phyloP scores from a whole-genome alignment of 2,329 filamentous ascomycete genomes.

The Thelonectria rubi region DNA sequence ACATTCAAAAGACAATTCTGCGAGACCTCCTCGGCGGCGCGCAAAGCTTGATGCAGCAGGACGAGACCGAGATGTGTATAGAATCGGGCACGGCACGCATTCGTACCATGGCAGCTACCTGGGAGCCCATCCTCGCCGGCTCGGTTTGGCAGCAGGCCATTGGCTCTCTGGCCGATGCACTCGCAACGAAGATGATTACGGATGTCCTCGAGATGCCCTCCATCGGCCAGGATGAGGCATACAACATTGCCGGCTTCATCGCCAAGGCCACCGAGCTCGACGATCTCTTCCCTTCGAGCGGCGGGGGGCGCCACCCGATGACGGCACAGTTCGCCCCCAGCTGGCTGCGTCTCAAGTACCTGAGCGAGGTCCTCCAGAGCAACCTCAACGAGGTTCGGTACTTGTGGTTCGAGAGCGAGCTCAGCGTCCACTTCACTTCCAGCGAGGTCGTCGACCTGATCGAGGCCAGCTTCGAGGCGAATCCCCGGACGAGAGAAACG shows the following conservation, averaged over 20 bases:
- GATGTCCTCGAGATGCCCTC: constrained; percentile 70
- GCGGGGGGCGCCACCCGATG: constrained; percentile 56
- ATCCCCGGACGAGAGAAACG: constrained; percentile 65
- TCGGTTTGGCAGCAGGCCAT: constrained; percentile 72
- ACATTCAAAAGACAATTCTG: constrained; percentile 67
- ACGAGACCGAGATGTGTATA: constrained; percentile 61
- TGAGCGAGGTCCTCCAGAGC: constrained; percentile 72
- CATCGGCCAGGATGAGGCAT: constrained; percentile 71
- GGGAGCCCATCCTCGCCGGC: constrained; percentile 66
- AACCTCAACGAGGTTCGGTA: constrained; percentile 71
- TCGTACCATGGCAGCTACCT: constrained; percentile 62
- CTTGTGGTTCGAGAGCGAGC: constrained; percentile 72
- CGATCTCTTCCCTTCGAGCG: constrained; percentile 65
- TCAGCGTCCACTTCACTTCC: constrained; percentile 69
- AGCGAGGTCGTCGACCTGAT: constrained; percentile 71
- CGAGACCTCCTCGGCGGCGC: constrained; percentile 68
- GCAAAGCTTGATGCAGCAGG: constrained; percentile 68
- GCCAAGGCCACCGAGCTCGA: constrained; percentile 66
- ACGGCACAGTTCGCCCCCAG: constrained; percentile 69
- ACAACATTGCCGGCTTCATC: constrained; percentile 68
- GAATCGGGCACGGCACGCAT: constrained; percentile 63
- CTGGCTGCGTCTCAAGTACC: constrained; percentile 71
- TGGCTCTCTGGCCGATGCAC: constrained; percentile 66
- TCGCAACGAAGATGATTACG: constrained; percentile 66
- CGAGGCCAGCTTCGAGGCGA: constrained; percentile 71